phyloP scores from a whole-genome alignment of 1,139 yeast genomes.

The Zygoascus meyerae region DNA sequence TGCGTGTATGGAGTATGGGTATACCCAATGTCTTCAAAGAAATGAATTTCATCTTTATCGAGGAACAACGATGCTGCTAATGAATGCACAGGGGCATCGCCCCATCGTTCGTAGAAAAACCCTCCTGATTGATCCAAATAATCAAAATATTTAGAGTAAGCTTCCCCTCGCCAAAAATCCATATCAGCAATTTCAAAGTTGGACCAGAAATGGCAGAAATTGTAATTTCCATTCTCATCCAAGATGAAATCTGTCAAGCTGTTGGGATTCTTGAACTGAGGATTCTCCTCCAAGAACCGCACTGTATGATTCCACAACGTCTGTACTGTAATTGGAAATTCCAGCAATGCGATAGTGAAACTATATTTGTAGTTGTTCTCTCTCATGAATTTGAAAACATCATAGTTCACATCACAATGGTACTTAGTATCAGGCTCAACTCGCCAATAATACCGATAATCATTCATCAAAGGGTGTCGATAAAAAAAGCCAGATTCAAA shows the following conservation, averaged over 20 bases:
- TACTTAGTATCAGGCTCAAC: conserved; percentile 82
- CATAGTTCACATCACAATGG: conserved; percentile 76
- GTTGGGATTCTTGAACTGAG: conserved; percentile 57
- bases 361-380: conserved; percentile 69
- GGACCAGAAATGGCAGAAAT: conserved; percentile 85
- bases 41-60: conserved; percentile 61
- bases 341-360: conserved; percentile 76
- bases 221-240: conserved; percentile 57
- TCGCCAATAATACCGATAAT: conserved; percentile 88
- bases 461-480: conserved; percentile 63
- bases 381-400: conserved; percentile 74
- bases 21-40: conserved; percentile 79
- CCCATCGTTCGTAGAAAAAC: conserved; percentile 89
- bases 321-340: conserved; percentile 68
- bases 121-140: conserved; percentile 75
- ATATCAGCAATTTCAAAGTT: conserved; percentile 77
- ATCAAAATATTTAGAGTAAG: conserved; percentile 63
- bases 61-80: conserved; percentile 76
- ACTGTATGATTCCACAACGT: conserved; percentile 78
- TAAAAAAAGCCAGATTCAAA: conserved; percentile 87
- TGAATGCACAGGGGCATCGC: conserved; percentile 88
- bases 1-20: conserved; percentile 57
- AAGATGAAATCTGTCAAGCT: conserved; percentile 70
- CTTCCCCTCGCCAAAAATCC: conserved; percentile 67
- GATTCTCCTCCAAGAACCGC: conserved; percentile 56